These are phyloP conservation scores for Pouteria campechiana DNA, from an alignment of 179 eudicot genomes.

Conservation along the genomic window DNA sequence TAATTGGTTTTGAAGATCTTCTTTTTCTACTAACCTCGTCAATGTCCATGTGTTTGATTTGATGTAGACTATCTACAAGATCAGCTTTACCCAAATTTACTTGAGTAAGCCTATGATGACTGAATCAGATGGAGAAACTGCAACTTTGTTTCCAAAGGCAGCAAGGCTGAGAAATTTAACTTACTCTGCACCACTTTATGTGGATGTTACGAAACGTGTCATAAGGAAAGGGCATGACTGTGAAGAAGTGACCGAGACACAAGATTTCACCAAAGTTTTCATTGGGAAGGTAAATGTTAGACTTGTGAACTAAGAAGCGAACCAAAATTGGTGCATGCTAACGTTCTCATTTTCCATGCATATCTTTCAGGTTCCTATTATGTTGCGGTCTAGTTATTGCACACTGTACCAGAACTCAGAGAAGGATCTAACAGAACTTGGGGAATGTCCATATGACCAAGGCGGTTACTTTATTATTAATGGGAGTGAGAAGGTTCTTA, in stretches of 20 bases:
- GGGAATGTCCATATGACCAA: slow-evolving; percentile 91
- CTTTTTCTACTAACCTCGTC: not conserved
- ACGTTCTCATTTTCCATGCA: not conserved
- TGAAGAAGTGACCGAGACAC: slow-evolving; percentile 83
- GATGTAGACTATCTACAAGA: slow-evolving; percentile 83
- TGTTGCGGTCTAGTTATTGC: slow-evolving; percentile 97
- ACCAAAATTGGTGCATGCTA: no score
- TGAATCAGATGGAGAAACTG: slow-evolving; percentile 97
- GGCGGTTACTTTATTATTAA: slow-evolving; percentile 95
- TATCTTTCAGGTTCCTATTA: slow-evolving; percentile 66
- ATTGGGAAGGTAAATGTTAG: slow-evolving; percentile 64
- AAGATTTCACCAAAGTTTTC: slow-evolving; percentile 87
- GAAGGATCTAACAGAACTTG: slow-evolving; percentile 91
- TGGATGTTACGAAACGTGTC: slow-evolving; percentile 73
- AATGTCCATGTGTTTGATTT: not conserved
- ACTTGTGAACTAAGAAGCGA: no score
- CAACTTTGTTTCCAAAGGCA: slow-evolving; percentile 92
- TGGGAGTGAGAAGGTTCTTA: slow-evolving; percentile 93
- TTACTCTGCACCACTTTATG: slow-evolving; percentile 92
- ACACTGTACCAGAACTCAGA: slow-evolving; percentile 89
- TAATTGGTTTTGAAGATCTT: not conserved
- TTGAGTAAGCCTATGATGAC: slow-evolving; percentile 99
- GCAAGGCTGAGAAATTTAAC: slow-evolving; percentile 92
- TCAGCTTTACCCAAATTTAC: slow-evolving; percentile 85
- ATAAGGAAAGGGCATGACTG: slow-evolving; percentile 94